Conservation (phyloP, 257 asterid genomes). For the Cinchona pubescens region DNA sequence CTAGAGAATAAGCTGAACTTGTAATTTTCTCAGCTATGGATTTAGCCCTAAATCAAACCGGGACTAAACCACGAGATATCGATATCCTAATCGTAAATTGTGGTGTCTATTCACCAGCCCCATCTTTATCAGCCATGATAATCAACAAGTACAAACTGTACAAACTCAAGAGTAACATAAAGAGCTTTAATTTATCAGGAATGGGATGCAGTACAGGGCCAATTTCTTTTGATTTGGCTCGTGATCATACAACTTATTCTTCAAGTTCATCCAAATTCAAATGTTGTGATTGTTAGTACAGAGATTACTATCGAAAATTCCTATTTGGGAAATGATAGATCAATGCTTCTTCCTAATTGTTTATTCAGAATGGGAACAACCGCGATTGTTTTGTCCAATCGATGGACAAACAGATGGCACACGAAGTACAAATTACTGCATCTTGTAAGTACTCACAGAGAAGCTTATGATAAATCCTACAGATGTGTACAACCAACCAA, state of each 20-base stretch:
- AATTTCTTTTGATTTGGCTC: slow-evolving; percentile 61
- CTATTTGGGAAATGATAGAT: slow-evolving; percentile 68
- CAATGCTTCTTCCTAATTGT: slow-evolving; percentile 82
- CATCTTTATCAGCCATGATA: slow-evolving; percentile 75
- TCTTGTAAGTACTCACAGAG: no score
- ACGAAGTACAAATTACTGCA: no score
- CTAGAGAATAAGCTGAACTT: slow-evolving; percentile 58
- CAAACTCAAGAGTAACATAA: slow-evolving; percentile 60
- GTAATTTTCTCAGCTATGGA: slow-evolving; percentile 70
- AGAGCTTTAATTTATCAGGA: no score
- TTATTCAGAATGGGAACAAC: slow-evolving; percentile 76
- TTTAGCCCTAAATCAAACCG: slow-evolving; percentile 45
- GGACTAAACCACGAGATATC: slow-evolving; percentile 54
- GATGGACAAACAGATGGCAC: not conserved
- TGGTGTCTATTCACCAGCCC: slow-evolving; percentile 73
- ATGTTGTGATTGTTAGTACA: slow-evolving; percentile 59
- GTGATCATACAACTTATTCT: slow-evolving; percentile 75
- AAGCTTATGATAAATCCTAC: no score
- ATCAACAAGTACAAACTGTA: slow-evolving; percentile 67
- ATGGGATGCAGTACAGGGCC: no score
- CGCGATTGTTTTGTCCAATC: slow-evolving; percentile 59
- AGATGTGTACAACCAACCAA: no score
- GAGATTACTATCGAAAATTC: slow-evolving; percentile 72
- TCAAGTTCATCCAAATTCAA: slow-evolving; percentile 57
- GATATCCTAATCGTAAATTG: slow-evolving; percentile 70